Evolutionary conservation across 2,329 filamentous ascomycete genomes (phyloP).

Genomic region (Fusarium luffae): DNA sequence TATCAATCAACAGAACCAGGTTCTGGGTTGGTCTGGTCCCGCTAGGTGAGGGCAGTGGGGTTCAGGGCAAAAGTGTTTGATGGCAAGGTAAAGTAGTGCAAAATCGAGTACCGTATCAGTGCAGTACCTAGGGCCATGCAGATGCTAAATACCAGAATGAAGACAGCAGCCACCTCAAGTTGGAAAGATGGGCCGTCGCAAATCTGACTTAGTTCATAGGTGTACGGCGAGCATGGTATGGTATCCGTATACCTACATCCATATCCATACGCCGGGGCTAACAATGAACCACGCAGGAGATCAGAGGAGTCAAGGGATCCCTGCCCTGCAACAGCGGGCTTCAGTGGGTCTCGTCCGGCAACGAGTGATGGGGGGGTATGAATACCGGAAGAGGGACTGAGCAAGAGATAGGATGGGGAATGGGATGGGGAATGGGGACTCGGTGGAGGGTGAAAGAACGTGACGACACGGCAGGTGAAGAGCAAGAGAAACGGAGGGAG

Average conservation of each 20-base stretch:
- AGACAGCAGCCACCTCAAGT: slow-evolving; percentile 6
- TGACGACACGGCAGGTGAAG: slow-evolving; percentile 13
- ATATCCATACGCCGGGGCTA: slow-evolving; percentile 33
- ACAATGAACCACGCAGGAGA: slow-evolving; percentile 44
- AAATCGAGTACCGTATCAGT: slow-evolving; percentile 11
- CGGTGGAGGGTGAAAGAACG: slow-evolving; percentile 9
- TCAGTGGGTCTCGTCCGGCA: slow-evolving; percentile 42
- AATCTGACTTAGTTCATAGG: slow-evolving; percentile 44
- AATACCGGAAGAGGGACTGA: slow-evolving; percentile 1
- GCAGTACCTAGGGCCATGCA: slow-evolving; percentile 28
- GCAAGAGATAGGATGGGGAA: slow-evolving; percentile 20
- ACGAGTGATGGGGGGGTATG: slow-evolving; percentile 21
- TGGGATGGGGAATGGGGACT: slow-evolving; percentile 15
- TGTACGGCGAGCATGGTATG: slow-evolving; percentile 39
- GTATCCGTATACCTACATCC: slow-evolving; percentile 13
- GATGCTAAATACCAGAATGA: slow-evolving; percentile 36
- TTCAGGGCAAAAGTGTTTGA: slow-evolving; percentile 13
- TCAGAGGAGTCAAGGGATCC: slow-evolving; percentile 39
- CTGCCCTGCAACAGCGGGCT: slow-evolving; percentile 40
- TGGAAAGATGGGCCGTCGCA: slow-evolving; percentile 32
- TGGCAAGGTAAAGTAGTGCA: slow-evolving; percentile 13
- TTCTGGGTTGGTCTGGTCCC: slow-evolving; percentile 26
- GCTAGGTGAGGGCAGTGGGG: slow-evolving; percentile 37
- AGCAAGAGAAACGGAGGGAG: slow-evolving; percentile 17
- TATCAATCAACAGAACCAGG: slow-evolving; percentile 29